phyloP scores from a whole-genome alignment of 2,329 filamentous ascomycete species.

The Calonectria multiphialidica region DNA sequence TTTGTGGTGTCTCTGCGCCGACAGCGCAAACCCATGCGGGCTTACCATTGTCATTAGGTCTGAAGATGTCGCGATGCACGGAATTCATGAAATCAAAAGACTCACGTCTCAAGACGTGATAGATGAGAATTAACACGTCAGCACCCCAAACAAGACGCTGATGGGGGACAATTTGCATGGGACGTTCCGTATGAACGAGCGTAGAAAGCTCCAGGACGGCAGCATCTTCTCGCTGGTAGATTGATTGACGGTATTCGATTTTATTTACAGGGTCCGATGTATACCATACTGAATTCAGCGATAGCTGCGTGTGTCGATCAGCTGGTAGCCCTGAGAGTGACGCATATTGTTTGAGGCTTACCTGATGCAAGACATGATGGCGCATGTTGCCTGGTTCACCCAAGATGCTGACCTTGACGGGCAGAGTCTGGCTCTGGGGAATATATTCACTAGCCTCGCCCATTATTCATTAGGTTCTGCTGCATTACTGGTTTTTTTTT shows the following conservation, averaged over 20 bases:
- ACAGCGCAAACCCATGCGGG: background rate
- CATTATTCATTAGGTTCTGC: background rate
- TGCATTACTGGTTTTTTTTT: background rate
- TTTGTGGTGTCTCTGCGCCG: background rate
- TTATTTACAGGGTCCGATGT: background rate
- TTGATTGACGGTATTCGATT: background rate
- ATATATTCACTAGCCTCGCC: background rate
- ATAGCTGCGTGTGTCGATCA: background rate
- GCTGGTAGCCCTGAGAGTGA: accelerated
- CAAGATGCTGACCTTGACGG: background rate
- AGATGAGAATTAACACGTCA: background rate
- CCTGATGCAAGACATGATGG: background rate
- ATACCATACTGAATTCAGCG: background rate
- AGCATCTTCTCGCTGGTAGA: background rate
- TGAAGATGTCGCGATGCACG: background rate
- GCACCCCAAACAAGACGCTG: background rate
- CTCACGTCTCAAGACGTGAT: background rate
- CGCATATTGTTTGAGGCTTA: background rate
- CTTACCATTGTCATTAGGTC: background rate
- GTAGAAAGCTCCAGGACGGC: background rate
- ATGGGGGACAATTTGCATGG: background rate
- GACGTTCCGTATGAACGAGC: background rate
- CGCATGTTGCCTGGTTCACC: background rate
- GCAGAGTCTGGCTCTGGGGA: background rate
- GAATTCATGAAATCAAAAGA: background rate